Conservation (phyloP, 495 filamentous ascomycete species). For the Aspergillus taichungensis region DNA sequence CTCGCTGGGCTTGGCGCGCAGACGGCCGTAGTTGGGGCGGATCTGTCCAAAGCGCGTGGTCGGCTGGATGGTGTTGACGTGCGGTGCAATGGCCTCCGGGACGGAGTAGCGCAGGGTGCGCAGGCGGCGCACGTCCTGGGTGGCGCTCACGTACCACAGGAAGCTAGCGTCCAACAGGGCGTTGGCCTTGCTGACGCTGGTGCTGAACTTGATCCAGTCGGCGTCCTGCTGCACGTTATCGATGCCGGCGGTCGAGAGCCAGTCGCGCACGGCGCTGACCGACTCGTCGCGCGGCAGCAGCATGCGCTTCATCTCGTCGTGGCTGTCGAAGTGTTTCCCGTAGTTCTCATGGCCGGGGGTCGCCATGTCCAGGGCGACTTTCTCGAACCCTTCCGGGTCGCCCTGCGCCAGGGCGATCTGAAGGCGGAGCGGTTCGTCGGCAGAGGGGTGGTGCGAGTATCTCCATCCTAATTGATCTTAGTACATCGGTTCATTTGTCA, state of each 20-base stretch:
- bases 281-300: conserved; percentile 43
- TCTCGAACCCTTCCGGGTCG: conserved; percentile 50
- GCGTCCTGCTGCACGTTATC: conserved; percentile 42
- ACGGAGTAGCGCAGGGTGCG: conserved; percentile 54
- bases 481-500: conserved; percentile 9
- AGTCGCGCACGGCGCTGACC: conserved; percentile 32
- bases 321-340: conserved; percentile 50
- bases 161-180: conserved; percentile 48
- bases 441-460: conserved; percentile 20
- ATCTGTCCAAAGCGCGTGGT: conserved; percentile 49
- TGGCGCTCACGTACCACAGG: conserved; percentile 40
- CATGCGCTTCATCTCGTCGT: conserved; percentile 47
- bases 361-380: conserved; percentile 49
- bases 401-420: conserved; percentile 48
- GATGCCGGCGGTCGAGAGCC: conserved; percentile 43
- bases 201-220: conserved; percentile 54
- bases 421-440: conserved; percentile 27
- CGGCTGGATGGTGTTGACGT: conserved; percentile 46
- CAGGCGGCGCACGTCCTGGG: conserved; percentile 33
- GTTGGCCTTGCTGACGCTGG: conserved; percentile 46
- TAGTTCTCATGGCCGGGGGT: conserved; percentile 52
- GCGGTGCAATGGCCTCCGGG: conserved; percentile 37
- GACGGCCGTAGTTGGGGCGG: conserved; percentile 24
- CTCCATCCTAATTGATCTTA: conserved; percentile 25
- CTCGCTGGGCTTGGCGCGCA: conserved; percentile 19